Evolutionary conservation across 2,329 filamentous ascomycete species (phyloP), one percentile per base, ranked within the genome.

Genomic region (Alternaria arbusti): DNA sequence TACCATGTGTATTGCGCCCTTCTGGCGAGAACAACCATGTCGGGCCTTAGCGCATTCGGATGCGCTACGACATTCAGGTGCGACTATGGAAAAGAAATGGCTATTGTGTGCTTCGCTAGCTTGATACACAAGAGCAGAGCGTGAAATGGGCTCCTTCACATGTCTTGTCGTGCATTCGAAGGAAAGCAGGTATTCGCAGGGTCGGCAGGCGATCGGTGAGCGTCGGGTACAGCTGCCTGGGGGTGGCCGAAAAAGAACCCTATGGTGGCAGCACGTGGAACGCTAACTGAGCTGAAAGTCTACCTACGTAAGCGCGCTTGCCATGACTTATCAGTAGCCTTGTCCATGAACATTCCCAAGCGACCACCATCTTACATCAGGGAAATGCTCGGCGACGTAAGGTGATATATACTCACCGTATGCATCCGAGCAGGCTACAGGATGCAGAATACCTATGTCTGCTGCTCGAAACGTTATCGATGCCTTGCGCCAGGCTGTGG

Each of bases 251-350:
- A 46, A 45, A 44, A 8, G 15, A 54, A 47, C 6, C 20, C 30
- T 45, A 30, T 57, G 36, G 54, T 26, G 50, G 25, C 28, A 44
- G 30, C 55, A 63, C 60, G 50, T 63, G 60, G 45, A 50, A 57
- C 44, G 44, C 52, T 45, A 43, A 12, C 11, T 23, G 26, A 32
- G 52, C 51, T 20, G 30, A 36, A 22, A 59, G 43, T 44, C 32
- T 51, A 61, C 52, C 44, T 51, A 61, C 52, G 65, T 66, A 65
- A 66, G 63, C 65, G 40, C 54, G 51, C 30, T 57, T 26, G 58
- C 47, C 51, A 64, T 64, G 57, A 67, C 63, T 68, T 61, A 66
- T 64, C 63, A 61, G 40, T 49, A 56, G 22, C 43, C 54, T 54
- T 58, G 17, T 54, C 28, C 54, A 58, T 58, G 54, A 40, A 49